Base-by-base conservation (phyloP, 179 eudicot genomes). In the Dionaea muscipula region DNA sequence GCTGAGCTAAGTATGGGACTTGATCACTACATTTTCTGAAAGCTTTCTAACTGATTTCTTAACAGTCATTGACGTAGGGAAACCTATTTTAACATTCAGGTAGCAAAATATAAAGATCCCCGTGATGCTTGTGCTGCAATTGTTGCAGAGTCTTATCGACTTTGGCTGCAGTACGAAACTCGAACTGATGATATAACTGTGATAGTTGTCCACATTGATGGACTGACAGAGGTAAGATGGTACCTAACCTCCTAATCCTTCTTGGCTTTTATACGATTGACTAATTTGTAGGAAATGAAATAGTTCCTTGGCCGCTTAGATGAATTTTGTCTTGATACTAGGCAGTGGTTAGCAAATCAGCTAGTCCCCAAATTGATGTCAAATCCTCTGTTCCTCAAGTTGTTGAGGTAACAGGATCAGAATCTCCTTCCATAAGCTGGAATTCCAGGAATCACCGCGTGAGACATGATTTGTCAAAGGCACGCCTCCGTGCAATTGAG, bases 121-220 rank as follows among this genome's bases (percentile, higher is more conserved):
- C 96, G 93, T 56, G 96, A 91, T 75, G 95, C 98, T 68, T 91
- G 98, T 77, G 94, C 96, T 47, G 98, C 98, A 59, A 87, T 91
- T 69, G 98, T 91, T 67, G 98, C 98, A 40, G 98, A 91, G 73
- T 91, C 98, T 2, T 91, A 91, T 67, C 82, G 98, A 47, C 91
- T 86, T 59, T 91, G 98, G 98, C 75, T 91, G 66, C 98, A 91
- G 71, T 91, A 80, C 64, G 98, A 91, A 76, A 91, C 98, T 65
- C 98, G 98, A 47, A 91, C 98, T 13, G 98, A 91, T 77, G 98
- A 91, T 64, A 91, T 91, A 31, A 87, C 96, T 47, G 78, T 91
- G 57, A 79, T 91, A 67, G 94, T 91, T 48, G 98, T 82, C 50
- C 94, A 91, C 60, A 69, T 88, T 41, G 72, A 67, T 72, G 96